phyloP scores from a whole-genome alignment of 768 basidiomycete species.

The Gyrodon lividus region DNA sequence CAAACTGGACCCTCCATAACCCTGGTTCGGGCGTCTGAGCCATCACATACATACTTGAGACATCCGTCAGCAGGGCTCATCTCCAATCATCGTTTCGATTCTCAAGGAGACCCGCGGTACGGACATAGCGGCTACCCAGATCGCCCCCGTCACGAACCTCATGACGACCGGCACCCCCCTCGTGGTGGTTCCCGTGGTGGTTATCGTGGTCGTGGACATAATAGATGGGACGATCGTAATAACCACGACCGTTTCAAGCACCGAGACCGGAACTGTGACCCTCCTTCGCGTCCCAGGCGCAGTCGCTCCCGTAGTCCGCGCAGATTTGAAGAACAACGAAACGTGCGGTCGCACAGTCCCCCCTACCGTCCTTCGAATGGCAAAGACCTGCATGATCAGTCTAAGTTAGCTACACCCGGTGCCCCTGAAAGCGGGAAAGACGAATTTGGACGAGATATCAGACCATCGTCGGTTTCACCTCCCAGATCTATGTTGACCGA shows the following conservation, averaged over 20 bases:
- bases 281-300: constrained; percentile 44
- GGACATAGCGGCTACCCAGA: constrained; percentile 31
- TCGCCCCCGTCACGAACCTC: constrained; percentile 46
- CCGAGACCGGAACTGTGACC: constrained; percentile 43
- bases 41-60: constrained; percentile 12
- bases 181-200: constrained; percentile 58
- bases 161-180: constrained; percentile 48
- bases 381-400: constrained; percentile 24
- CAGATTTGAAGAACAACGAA: constrained; percentile 52
- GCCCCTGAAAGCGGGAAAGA: constrained; percentile 54
- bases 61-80: constrained; percentile 2
- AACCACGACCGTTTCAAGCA: constrained; percentile 40
- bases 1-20: constrained; percentile 2
- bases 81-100: constrained; percentile 31
- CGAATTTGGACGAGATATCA: constrained; percentile 84
- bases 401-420: constrained; percentile 24
- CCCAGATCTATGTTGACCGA: constrained; percentile 29
- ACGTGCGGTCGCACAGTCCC: constrained; percentile 59
- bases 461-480: constrained; percentile 46
- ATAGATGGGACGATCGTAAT: constrained; percentile 63
- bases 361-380: constrained; percentile 45
- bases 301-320: constrained; percentile 79
- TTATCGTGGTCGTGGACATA: constrained; percentile 59
- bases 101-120: constrained; percentile 42
- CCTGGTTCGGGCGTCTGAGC: constrained; percentile 16